A percentile compares a stretch with the other conserved stretches of the same genome.
These are phyloP conservation scores for Fonsecaea nubica DNA, from an alignment of 2,329 filamentous ascomycete species.

Conservation along the genomic window DNA sequence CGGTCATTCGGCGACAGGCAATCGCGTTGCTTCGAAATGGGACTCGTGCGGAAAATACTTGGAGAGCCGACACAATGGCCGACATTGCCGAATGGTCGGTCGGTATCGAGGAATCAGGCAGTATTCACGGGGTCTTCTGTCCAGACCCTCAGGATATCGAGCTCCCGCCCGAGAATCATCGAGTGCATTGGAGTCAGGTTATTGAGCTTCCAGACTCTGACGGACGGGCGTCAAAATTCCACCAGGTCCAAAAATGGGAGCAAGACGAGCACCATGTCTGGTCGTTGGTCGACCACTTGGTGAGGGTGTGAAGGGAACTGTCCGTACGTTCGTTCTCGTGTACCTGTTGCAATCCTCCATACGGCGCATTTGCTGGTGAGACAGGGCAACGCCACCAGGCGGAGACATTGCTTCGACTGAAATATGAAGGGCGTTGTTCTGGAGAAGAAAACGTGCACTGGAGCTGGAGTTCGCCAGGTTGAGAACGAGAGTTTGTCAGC, in stretches of 20 bases:
- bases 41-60: conserved; percentile 23
- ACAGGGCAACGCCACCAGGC: too few relatives aligned
- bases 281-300: not conserved
- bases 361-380: too few relatives aligned
- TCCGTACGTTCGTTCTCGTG: not conserved
- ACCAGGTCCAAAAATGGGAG: not conserved
- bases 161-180: conserved; percentile 13
- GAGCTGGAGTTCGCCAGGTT: too few relatives aligned
- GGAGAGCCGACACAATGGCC: conserved; percentile 23
- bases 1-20: conserved; percentile 29
- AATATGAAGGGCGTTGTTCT: too few relatives aligned
- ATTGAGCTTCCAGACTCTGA: conserved; percentile 2
- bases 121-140: conserved; percentile 17
- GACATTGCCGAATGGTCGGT: conserved; percentile 25
- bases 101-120: conserved; percentile 27
- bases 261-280: not conserved
- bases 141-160: not conserved
- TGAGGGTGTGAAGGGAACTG: not conserved
- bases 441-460: too few relatives aligned
- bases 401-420: too few relatives aligned
- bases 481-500: too few relatives aligned
- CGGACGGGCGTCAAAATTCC: not conserved
- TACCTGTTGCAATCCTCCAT: not conserved
- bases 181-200: conserved; percentile 7
- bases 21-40: conserved; percentile 13